A percentile compares a stretch with the other conserved stretches of the same genome.
Evolutionary conservation across 306 rosid species (phyloP).

Genomic region (Comarum palustre): DNA sequence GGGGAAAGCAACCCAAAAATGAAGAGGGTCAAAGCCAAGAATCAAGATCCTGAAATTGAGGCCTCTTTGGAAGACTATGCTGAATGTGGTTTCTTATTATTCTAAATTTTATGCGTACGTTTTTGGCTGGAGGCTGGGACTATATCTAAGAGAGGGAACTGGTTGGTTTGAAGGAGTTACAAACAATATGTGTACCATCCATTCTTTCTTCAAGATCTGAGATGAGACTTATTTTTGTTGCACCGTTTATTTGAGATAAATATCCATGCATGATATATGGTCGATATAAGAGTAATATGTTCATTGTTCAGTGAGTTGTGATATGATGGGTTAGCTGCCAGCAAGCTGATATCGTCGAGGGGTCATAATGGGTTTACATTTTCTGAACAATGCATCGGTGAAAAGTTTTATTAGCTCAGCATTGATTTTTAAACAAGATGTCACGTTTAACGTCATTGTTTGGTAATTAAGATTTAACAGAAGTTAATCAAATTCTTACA

Average conservation of each 20-base stretch:
- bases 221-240: not conserved
- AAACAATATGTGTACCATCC: constrained; percentile 11
- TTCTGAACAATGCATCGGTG: not conserved
- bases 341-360: no score
- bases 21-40: constrained; percentile 38
- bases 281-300: no score
- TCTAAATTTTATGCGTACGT: not conserved
- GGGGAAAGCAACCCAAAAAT: constrained; percentile 17
- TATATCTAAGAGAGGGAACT: constrained; percentile 15
- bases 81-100: constrained; percentile 18
- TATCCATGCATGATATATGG: no score
- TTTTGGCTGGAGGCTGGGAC: not conserved
- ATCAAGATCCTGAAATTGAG: constrained; percentile 49
- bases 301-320: no score
- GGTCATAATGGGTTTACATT: no score
- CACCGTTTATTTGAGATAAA: no score
- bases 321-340: no score
- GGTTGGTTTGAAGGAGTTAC: constrained; percentile 29
- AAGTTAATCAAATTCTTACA: not conserved
- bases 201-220: not conserved
- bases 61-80: constrained; percentile 25
- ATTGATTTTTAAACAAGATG: not conserved
- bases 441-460: constrained; percentile 1
- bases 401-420: not conserved
- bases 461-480: not conserved